These are phyloP conservation scores for Cutaneotrichosporon sp. DNA, from an alignment of 1,284 basidiomycete genomes.

Conservation along the genomic window DNA sequence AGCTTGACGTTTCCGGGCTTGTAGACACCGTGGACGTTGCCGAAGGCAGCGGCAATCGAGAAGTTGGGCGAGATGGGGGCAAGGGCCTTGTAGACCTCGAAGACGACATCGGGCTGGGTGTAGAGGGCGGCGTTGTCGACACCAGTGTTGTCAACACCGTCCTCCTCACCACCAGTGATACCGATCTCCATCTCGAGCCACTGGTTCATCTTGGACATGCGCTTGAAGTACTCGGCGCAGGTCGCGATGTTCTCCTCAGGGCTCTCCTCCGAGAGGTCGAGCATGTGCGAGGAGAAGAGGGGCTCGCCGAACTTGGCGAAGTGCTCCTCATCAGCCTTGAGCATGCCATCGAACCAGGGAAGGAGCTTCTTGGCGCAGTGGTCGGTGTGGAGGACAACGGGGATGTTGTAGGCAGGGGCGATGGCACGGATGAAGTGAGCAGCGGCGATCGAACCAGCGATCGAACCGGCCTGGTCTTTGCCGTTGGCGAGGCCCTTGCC, in stretches of 20 bases:
- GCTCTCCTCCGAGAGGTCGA: conserved; percentile 96
- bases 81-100: conserved; percentile 82
- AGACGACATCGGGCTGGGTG: conserved; percentile 97
- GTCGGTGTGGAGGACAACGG: conserved; percentile 97
- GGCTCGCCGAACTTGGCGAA: conserved; percentile 84
- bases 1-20: conserved; percentile 91
- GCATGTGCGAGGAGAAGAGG: conserved; percentile 87
- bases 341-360: conserved; percentile 99
- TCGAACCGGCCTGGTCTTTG: conserved; percentile 87
- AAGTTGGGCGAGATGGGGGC: conserved; percentile 87
- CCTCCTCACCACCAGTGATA: conserved; percentile 99
- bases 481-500: conserved; percentile 90
- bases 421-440: conserved; percentile 88
- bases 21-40: conserved; percentile 95
- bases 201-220: conserved; percentile 85
- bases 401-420: conserved; percentile 84
- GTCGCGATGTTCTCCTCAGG: conserved; percentile 96
- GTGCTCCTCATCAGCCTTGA: conserved; percentile 91
- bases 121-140: conserved; percentile 93
- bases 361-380: conserved; percentile 99
- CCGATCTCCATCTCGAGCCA: conserved; percentile 99
- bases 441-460: conserved; percentile 83
- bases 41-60: conserved; percentile 86
- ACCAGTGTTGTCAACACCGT: conserved; percentile 92
- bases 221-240: conserved; percentile 92